Base-by-base conservation (phyloP, 2,329 filamentous ascomycete genomes). In the Lachnellula willkommii region DNA sequence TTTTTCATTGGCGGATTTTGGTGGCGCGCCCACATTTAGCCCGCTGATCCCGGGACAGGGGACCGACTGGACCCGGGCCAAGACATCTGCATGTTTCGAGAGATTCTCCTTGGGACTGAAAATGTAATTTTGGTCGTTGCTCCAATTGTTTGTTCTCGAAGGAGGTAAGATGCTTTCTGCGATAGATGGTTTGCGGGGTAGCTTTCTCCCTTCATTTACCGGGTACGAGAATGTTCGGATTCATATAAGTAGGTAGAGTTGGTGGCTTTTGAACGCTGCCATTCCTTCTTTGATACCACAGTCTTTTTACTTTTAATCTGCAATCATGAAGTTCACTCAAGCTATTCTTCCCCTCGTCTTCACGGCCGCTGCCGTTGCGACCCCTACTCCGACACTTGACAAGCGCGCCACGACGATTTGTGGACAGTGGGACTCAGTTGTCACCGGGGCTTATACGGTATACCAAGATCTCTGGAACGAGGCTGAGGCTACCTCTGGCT, bases 391-490 rank as follows among this genome's bases (percentile, higher is more conserved):
- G 17, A 60, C 54, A 20, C 61, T 73, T 47, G 66, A 72, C 35
- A 70, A 73, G 60, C 68, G 73, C 28, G 69, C 68, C 47, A 68
- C 69, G 0, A 53, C 57, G 14, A 57, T 63, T 20, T 66, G 65
- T 51, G 64, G 61, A 5, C 62, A 60, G 46, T 66, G 62, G 59
- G 65, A 65, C 46, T 53, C 57, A 4, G 50, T 64, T 9, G 45
- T 53, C 4, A 66, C 66, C 6, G 69, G 68, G 43, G 60, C 61
- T 40, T 75, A 70, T 57, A 74, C 67, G 15, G 57, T 75, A 45
- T 74, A 73, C 64, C 73, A 74, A 56, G 68, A 75, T 60, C 47
- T 61, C 47, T 58, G 57, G 61, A 50, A 42, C 43, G 56, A 66
- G 54, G 69, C 58, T 59, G 65, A 58, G 59, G 62, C 51, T 53